Base-by-base conservation (phyloP, 2,329 filamentous ascomycete species). In the Penicillium fuscoglaucum region DNA sequence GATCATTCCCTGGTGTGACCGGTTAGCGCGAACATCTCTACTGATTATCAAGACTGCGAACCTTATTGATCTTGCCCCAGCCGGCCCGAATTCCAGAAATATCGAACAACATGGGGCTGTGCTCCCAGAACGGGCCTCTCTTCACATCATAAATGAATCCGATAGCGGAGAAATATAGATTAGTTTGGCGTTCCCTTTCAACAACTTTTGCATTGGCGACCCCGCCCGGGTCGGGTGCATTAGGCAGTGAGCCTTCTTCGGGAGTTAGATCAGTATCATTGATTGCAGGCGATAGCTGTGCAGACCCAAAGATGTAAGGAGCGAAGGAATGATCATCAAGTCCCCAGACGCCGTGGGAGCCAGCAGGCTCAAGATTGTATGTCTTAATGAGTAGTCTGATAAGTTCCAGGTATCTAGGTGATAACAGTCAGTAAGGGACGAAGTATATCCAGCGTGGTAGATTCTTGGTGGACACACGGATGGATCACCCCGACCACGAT, bases 21-120 rank as follows among this genome's bases (percentile, higher is more conserved):
- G 26, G 31, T 59, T 19, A 62, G 57, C 35, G 3, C 21, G 33
- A 52, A 39, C 17, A 52, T 24, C 49, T 15, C 40, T 37, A 45
- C 6, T 19, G 17, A 9, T n/a, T 6, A 40, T 13, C 21, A 41
- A 35, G 8, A 28, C 7, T 45, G 58, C 59, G 45, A 66, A 84
- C 84, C 80, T 93, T 93, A 77, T 99, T 98, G 70, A 99, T 96
- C 80, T 99, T 99, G 37, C 90, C 95, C 95, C 95, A 99, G n/a
- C 95, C 90, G 57, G 89, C 88, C 65, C 86, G 87, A 63, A 99
- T 90, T 12, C 95, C 95, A 0, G 91, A 96, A 43, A 99, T 91
- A 74, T 99, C 93, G 72, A 89, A 99, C 13, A 99, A 79, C 65
- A 96, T 93, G 0, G 93, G 93, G 64, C 91, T 96, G 73, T 99